Evolutionary conservation across 2,329 filamentous ascomycete genomes (phyloP), one percentile per base, ranked within the genome.

Genomic region (Diaporthe nobilis): DNA sequence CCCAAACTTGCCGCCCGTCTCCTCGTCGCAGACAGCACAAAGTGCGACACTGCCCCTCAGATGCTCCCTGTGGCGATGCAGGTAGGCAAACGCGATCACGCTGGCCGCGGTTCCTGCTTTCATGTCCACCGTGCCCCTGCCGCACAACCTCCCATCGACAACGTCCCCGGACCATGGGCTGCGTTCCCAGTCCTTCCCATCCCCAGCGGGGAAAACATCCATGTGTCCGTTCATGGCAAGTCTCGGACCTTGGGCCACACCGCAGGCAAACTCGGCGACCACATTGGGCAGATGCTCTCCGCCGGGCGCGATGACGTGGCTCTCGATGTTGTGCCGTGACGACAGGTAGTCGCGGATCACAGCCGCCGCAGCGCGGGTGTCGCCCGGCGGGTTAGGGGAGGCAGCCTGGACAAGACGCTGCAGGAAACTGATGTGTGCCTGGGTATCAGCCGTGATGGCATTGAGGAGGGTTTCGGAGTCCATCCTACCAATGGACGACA

Each of bases 191-290:
- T 82, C 78, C 10, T 79, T 76, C 1, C 79, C 78, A 31, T 82
- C 81, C 1, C 80, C 82, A 0, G 83, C 83, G 0, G 85, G 85
- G 65, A 86, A 86, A 4, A 84, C 82, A 67, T 86, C 85, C 17
- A 86, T 84, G 74, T 86, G 85, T 5, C 85, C 84, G 72, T 87
- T 86, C 53, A 87, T 77, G 3, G 85, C 80, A 17, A 87, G 78
- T 7, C 82, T 81, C 0, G 80, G 82, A 0, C 81, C 81, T 0
- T 70, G 34, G 3, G 57, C n/a, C 31, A 53, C 74, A 6, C 67
- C 71, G 10, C 79, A 78, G 7, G 75, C 39, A 57, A 85, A 82
- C 12, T 83, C 80, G 71, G 79, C 80, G 44, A 85, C 82, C 17
- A 86, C 75, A 71, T 85, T 85, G 7, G 83, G 84, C 51, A 53